Percentiles rank a stretch among this genome's conserved stretches.
These are phyloP conservation scores for Pichia sp. DNA, from an alignment of 1,139 yeast genomes.

Conservation along the genomic window DNA sequence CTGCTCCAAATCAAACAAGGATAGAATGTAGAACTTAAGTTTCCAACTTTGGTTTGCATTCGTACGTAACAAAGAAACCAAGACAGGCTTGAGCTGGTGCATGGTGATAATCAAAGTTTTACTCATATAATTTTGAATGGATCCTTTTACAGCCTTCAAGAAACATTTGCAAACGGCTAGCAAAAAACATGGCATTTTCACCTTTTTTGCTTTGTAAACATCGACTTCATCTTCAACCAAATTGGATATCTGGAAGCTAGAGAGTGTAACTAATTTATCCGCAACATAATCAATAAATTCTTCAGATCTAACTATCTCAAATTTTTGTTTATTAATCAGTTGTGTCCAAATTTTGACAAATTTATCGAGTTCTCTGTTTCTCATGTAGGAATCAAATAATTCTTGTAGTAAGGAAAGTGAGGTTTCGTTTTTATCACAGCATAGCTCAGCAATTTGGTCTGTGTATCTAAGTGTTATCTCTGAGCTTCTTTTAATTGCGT, in stretches of 20 bases:
- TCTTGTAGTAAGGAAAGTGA: slow-evolving; percentile 29
- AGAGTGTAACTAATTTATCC: slow-evolving; percentile 34
- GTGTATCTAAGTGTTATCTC: slow-evolving; percentile 23
- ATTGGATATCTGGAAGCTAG: slow-evolving; percentile 38
- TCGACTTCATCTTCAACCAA: slow-evolving; percentile 24
- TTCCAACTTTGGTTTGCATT: slow-evolving; percentile 33
- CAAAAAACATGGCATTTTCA: slow-evolving; percentile 27
- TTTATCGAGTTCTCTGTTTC: slow-evolving; percentile 50
- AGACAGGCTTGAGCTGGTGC: slow-evolving; percentile 17
- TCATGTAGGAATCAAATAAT: slow-evolving; percentile 41
- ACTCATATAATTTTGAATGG: slow-evolving; percentile 18
- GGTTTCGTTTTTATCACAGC: slow-evolving; percentile 6
- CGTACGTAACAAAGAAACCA: slow-evolving; percentile 17
- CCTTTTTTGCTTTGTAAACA: slow-evolving; percentile 8
- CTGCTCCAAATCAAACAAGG: slow-evolving; percentile 40
- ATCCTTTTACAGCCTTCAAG: slow-evolving; percentile 21
- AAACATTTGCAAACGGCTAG: slow-evolving; percentile 38
- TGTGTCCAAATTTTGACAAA: slow-evolving; percentile 46
- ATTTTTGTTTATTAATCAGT: slow-evolving; percentile 28
- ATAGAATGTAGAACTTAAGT: slow-evolving; percentile 39
- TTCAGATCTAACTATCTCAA: slow-evolving; percentile 18
- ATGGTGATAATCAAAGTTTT: slow-evolving; percentile 16
- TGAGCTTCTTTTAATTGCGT: slow-evolving; percentile 21
- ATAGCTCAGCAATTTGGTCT: slow-evolving; percentile 15
- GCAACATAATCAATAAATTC: slow-evolving; percentile 36